Evolutionary conservation across 345 rosid species (phyloP), one percentile per base, ranked within the genome.

Genomic region (Populus ilicifolia): DNA sequence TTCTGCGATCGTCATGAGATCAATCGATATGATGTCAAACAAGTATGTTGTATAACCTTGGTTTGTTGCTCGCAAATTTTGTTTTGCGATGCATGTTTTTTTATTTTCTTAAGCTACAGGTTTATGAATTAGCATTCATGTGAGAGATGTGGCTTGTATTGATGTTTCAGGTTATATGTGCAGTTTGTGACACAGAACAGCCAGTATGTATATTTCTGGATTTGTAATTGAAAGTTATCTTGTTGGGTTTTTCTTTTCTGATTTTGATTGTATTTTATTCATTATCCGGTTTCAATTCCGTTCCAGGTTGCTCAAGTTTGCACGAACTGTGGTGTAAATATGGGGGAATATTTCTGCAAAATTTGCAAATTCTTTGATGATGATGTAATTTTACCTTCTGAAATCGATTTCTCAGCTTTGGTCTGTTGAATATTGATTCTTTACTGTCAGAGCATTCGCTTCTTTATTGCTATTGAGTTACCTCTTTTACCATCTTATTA

Each of bases 161-260:
- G 71, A 61, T 71, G 77, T 79, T 76, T 46, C 90, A 96, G 99
- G 97, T 93, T 67, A 87, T 96, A 75, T 96, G 99, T 81, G 84
- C 85, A 65, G 97, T 96, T 61, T 96, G 99, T 74, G 97, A 96
- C 86, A 93, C 97, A 29, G 99, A 96, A 84, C 99, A 93, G 86
- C 94, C 89, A 89, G 99, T 95, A 87, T 71, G 82, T 79, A 35
- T 74, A 61, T 62, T 79, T 70, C 79, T 30, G 83, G 35, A 48
- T 77, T 79, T 82, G 35, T 7, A 27, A 8, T 38, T 61, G 7
- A 71, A 36, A 33, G 35, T 62, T 50, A 5, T 33, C 65, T 43
- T 23, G 48, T 20, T 50, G n/a, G 38, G 38, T 36, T 72, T 66
- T 56, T 68, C 74, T 33, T 74, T 65, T 33, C 54, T 5, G 5